phyloP scores from a whole-genome alignment of 768 basidiomycete species.

The Mrakia frigida region DNA sequence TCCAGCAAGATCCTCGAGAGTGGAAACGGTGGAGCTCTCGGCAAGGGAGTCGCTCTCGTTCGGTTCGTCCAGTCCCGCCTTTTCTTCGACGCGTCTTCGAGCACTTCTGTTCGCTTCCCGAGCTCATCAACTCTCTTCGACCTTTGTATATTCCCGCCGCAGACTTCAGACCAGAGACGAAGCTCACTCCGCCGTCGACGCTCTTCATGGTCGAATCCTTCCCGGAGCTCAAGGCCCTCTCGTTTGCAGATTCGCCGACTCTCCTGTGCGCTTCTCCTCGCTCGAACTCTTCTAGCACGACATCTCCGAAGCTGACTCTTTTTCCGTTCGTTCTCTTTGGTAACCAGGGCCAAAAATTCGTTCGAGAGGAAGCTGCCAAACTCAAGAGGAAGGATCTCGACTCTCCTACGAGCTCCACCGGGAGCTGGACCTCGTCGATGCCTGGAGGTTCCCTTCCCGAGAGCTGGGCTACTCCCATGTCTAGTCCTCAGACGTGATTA shows the following conservation, averaged over 20 bases:
- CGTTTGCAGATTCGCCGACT: slow-evolving; percentile 27
- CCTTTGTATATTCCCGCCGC: neutral
- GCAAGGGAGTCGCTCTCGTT: slow-evolving; percentile 31
- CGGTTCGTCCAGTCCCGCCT: neutral
- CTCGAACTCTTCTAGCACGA: neutral
- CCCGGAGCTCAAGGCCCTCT: slow-evolving; percentile 23
- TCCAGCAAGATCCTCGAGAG: slow-evolving; percentile 30
- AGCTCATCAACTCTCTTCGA: neutral
- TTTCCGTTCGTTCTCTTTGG: neutral
- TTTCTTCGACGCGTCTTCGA: neutral
- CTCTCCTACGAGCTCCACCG: neutral
- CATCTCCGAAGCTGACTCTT: neutral
- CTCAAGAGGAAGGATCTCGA: slow-evolving; percentile 9
- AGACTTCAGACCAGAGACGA: slow-evolving; percentile 30
- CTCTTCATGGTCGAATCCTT: slow-evolving; percentile 27
- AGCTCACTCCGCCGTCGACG: slow-evolving; percentile 27
- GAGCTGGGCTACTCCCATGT: neutral
- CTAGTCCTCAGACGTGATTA: slow-evolving; percentile 18
- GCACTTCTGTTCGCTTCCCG: neutral
- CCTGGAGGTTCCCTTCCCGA: neutral
- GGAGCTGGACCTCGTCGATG: slow-evolving; percentile 8
- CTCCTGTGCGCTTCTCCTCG: neutral
- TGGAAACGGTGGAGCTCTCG: slow-evolving; percentile 21
- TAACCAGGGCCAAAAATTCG: slow-evolving; percentile 26
- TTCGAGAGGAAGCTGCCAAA: slow-evolving; percentile 29